Conservation (phyloP, 2,329 filamentous ascomycete species). For the Cercospora sesami region DNA sequence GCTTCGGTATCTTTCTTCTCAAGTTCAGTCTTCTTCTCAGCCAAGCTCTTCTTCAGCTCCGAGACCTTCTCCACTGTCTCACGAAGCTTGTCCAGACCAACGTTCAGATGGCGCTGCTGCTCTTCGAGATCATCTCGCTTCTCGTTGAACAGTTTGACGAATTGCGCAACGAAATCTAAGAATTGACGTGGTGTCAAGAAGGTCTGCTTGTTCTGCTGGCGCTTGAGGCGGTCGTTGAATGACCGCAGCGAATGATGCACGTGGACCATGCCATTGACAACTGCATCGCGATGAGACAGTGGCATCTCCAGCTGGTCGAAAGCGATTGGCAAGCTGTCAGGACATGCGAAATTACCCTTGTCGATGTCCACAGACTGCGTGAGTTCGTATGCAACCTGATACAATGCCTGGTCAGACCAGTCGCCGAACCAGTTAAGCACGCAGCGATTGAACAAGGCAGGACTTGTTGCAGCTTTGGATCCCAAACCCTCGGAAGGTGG, state of each 20-base stretch:
- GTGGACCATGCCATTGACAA: constrained; percentile 98
- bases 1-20: constrained; percentile 93
- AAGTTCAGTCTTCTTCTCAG: constrained; percentile 89
- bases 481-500: constrained; percentile 92
- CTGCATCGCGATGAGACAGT: constrained; percentile 83
- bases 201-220: constrained; percentile 88
- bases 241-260: constrained; percentile 92
- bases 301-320: constrained; percentile 83
- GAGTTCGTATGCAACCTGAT: constrained; percentile 94
- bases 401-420: constrained; percentile 98
- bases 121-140: constrained; percentile 98
- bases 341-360: constrained; percentile 77
- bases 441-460: constrained; percentile 97
- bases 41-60: constrained; percentile 84
- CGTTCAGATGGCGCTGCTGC: constrained; percentile 96
- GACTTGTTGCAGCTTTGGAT: constrained; percentile 95
- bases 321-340: constrained; percentile 88
- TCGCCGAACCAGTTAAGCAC: constrained; percentile 99
- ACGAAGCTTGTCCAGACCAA: constrained; percentile 93
- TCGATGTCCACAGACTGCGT: constrained; percentile 97
- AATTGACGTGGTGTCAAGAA: constrained; percentile 96
- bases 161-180: constrained; percentile 96
- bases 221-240: constrained; percentile 84
- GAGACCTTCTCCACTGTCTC: constrained; percentile 97
- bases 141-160: constrained; percentile 94